Evolutionary conservation across 495 filamentous ascomycete species (phyloP), one percentile per base, ranked within the genome.

Genomic region (Penicillium egyptiacum): DNA sequence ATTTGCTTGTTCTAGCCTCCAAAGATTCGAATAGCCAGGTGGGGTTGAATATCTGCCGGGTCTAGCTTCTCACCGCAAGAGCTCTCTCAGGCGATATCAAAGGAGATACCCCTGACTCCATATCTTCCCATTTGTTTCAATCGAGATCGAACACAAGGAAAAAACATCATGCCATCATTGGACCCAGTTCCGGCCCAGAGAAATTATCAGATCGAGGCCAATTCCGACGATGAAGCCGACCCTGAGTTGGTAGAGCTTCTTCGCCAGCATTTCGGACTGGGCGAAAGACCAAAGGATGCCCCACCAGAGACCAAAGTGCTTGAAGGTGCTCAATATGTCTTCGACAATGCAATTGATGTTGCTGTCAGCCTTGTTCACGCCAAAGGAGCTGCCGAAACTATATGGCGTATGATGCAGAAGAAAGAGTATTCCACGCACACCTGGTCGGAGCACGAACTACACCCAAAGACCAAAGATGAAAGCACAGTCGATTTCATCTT

Each of bases 311-410:
- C 90, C 0, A 86, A 86, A 28, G 92, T 98, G 28, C 81, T 99
- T 2, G 80, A 90, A 58, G 80, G 81, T 54, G 92, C 94, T 30
- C 84, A 93, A 72, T 90, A 86, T 74, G 83, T 98, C 60, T 96
- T 89, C 75, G 86, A 96, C 75, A 93, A 98, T 74, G 81, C 90
- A 59, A 92, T 95, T 74, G 94, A 98, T 68, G 90, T 98, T 26
- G 90, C 90, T 11, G 67, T 97, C 22, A 87, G 91, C 70, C 88
- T 89, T 69, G 79, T 81, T 35, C 81, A 86, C 17, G 89, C 87
- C 54, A 94, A 92, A 70, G 80, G 82, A 23, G 92, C 95, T 1
- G 94, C 94, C 35, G 82, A 82, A 47, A 79, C 73, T 20, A 92
- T 98, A 61, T 89, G 86, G 75, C 71, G 78, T 4, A 70, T 87